Evolutionary conservation across 306 rosid species (phyloP).

Genomic region (Cucumis hystrix): DNA sequence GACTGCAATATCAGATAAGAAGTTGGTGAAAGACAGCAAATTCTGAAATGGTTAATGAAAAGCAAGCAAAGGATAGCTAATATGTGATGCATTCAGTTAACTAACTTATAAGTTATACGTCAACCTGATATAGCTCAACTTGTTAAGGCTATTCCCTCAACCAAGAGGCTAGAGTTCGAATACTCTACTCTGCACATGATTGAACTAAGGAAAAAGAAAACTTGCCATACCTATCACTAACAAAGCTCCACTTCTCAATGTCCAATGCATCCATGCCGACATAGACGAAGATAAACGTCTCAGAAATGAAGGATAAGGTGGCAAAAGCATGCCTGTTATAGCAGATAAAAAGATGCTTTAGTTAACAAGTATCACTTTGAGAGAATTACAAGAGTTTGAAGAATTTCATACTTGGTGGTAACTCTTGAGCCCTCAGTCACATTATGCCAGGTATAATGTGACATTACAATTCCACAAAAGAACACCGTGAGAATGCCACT

Average conservation of each 20-base stretch:
- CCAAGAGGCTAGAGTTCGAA: neutral
- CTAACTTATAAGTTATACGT: neutral
- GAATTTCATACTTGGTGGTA: slow-evolving; percentile 64
- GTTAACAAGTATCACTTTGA: neutral
- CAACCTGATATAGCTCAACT: neutral
- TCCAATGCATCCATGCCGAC: slow-evolving; percentile 99
- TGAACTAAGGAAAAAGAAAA: neutral
- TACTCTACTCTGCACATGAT: neutral
- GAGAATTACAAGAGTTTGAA: slow-evolving; percentile 10
- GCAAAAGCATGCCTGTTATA: slow-evolving; percentile 82
- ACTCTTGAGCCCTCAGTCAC: slow-evolving; percentile 89
- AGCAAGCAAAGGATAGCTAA: neutral
- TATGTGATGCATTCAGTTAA: neutral
- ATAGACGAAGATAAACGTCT: slow-evolving; percentile 84
- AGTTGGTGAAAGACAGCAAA: neutral
- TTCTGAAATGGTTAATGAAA: neutral
- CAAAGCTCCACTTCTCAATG: slow-evolving; percentile 92
- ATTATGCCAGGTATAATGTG: slow-evolving; percentile 99
- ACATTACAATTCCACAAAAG: slow-evolving; percentile 97
- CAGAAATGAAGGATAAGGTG: slow-evolving; percentile 80
- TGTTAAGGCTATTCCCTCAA: neutral
- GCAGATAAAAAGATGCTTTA: slow-evolving; percentile 1
- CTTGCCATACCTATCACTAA: slow-evolving; percentile 62
- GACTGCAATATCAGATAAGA: slow-evolving; percentile 43
- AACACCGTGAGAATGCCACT: slow-evolving; percentile 98